Evolutionary conservation across 352 stramenopile species (phyloP).

Genomic region (Pythium guiyangense): DNA sequence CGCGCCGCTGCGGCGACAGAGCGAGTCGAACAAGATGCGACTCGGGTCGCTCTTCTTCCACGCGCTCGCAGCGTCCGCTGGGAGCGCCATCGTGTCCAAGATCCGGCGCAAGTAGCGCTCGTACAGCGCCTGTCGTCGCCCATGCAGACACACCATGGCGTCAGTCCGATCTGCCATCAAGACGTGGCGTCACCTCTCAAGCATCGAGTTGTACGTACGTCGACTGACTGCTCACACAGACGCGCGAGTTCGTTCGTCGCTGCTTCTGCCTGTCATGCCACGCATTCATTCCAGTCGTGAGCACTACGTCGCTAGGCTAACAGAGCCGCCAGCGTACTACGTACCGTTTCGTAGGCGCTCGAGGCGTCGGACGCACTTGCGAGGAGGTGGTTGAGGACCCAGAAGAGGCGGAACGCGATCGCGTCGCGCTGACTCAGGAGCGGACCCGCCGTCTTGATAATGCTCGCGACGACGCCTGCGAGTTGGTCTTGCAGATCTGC

Average conservation of each 20-base stretch:
- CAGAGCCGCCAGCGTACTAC: neutral
- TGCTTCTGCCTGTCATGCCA: slow-evolving; percentile 28
- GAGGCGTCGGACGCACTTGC: slow-evolving; percentile 47
- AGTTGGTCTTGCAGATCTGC: slow-evolving; percentile 69
- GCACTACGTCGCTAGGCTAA: neutral
- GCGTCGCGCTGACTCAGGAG: slow-evolving; percentile 40
- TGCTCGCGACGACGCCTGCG: slow-evolving; percentile 48
- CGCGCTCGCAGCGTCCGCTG: slow-evolving; percentile 21
- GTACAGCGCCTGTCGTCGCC: slow-evolving; percentile 44
- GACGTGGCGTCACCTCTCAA: neutral
- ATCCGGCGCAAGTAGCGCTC: slow-evolving; percentile 44
- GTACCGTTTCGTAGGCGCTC: slow-evolving; percentile 48
- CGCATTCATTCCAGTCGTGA: neutral
- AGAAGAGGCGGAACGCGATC: slow-evolving; percentile 70
- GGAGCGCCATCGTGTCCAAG: slow-evolving; percentile 46
- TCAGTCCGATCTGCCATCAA: neutral
- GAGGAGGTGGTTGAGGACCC: slow-evolving; percentile 74
- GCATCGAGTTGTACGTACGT: slow-evolving; percentile 25
- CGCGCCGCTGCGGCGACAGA: slow-evolving; percentile 57
- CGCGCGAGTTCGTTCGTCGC: slow-evolving; percentile 28
- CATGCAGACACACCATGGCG: neutral
- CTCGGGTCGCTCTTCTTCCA: slow-evolving; percentile 66
- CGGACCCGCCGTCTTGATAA: slow-evolving; percentile 47
- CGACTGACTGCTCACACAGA: slow-evolving; percentile 23
- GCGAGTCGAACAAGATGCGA: slow-evolving; percentile 71